Evolutionary conservation across 139 green algal genomes (phyloP), one percentile per base, ranked within the genome.

Genomic region (Chlamydomonas schloesseri): DNA sequence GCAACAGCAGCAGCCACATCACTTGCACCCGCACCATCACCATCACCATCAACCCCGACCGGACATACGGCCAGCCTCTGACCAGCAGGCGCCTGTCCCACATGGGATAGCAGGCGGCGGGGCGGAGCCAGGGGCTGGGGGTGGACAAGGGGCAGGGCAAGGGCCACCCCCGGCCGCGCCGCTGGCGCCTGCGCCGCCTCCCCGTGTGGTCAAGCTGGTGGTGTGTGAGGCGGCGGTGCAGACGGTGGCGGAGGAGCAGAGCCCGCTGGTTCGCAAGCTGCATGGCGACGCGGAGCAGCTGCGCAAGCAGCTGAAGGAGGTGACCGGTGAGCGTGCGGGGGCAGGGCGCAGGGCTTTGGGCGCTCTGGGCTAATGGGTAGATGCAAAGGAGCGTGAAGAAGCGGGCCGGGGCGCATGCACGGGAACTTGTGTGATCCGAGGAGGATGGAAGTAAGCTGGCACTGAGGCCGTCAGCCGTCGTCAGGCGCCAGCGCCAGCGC

Each of bases 231-330:
- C 81, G 21, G 83, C 83, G 24, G 73, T 81, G 21, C 91, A 94
- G 64, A 94, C 93, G 1, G n/a, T n/a, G n/a, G 75, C 81, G 26
- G 84, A 93, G 26, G 84, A 92, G 36, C 74, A 83, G 37, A 84
- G 73, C 18, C 71, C 76, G 11, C 72, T 73, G 24, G 34, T 83
- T 10, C 67, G 36, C 26, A 53, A 53, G 28, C 78, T 94, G 73
- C 71, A 91, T 28, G 69, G 26, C 31, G 89, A 95, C 84, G 82
- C 82, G 18, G 70, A 80, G 57, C 68, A 92, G 86, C 81, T 95
- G 28, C 69, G 75, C 34, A 65, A 83, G 64, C 89, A 94, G 73
- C 88, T 93, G n/a, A 34, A 18, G 8, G 73, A 60, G 17, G 29
- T 94, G 21, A 82, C 91, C 85, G 88, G 81, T 87, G n/a, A 9